A percentile compares a stretch with the other conserved stretches of the same genome.
These are phyloP conservation scores for Fusarium neocosmosporiellum DNA, from an alignment of 2,329 filamentous ascomycete species.

Conservation along the genomic window DNA sequence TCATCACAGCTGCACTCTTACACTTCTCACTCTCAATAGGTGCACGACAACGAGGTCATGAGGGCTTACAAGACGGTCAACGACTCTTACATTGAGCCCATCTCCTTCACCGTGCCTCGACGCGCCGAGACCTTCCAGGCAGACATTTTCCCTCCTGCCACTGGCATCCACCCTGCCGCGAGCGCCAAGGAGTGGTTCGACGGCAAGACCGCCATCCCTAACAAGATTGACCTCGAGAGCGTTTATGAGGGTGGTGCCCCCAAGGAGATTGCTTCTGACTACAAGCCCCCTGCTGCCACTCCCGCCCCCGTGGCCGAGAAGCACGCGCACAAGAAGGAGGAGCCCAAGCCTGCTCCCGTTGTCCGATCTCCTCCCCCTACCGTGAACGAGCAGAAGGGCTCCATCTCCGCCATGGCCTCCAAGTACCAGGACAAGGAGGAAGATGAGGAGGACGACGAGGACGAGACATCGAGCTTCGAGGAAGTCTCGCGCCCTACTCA, in stretches of 20 bases:
- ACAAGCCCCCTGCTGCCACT: conserved; percentile 66
- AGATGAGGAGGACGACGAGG: conserved; percentile 71
- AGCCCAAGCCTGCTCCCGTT: conserved; percentile 61
- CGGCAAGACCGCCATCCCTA: conserved; percentile 84
- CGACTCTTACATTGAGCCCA: conserved; percentile 92
- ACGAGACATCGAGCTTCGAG: conserved; percentile 85
- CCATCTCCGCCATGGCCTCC: conserved; percentile 85
- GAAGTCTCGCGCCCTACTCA: conserved; percentile 82
- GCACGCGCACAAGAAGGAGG: conserved; percentile 53
- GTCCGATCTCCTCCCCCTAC: conserved; percentile 67
- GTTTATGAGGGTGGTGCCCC: conserved; percentile 87
- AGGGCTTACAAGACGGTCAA: conserved; percentile 97
- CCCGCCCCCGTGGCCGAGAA: conserved; percentile 56
- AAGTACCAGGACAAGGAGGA: conserved; percentile 83
- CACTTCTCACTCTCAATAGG: conserved; percentile 55
- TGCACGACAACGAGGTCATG: conserved; percentile 97
- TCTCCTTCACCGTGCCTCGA: conserved; percentile 96
- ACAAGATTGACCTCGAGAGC: conserved; percentile 94
- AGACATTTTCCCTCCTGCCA: conserved; percentile 92
- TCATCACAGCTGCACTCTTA: not conserved
- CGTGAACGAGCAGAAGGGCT: conserved; percentile 86
- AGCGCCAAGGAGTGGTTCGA: conserved; percentile 85
- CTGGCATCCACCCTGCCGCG: conserved; percentile 82
- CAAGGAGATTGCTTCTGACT: conserved; percentile 78
- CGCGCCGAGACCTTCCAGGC: conserved; percentile 95